Conservation (phyloP, 208 protist genomes). For the Leishmania turanica region DNA sequence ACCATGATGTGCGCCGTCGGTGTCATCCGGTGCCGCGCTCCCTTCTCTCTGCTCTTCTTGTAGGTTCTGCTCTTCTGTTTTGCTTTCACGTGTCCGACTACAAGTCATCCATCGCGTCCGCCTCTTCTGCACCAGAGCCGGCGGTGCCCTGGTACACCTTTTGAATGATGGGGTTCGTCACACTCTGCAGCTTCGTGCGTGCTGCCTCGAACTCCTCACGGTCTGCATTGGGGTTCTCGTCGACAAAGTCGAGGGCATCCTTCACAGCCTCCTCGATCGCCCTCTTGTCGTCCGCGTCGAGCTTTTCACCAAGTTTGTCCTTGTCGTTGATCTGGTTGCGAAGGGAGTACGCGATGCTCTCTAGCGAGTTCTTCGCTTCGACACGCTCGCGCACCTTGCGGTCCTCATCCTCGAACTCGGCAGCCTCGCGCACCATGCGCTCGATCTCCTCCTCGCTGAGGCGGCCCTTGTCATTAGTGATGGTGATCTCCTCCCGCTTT, state of each 20-base stretch:
- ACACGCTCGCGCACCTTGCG: constrained; percentile 77
- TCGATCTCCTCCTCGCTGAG: constrained; percentile 96
- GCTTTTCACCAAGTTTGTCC: constrained; percentile 92
- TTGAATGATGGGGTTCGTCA: constrained; percentile 96
- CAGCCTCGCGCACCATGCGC: constrained; percentile 94
- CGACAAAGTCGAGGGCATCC: constrained; percentile 94
- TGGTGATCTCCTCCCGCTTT: constrained; percentile 96
- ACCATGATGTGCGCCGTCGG: background rate
- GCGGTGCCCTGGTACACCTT: constrained; percentile 75
- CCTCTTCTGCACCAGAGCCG: constrained; percentile 31
- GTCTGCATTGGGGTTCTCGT: constrained; percentile 94
- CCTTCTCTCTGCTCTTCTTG: background rate
- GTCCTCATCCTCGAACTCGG: constrained; percentile 93
- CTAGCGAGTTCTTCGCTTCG: constrained; percentile 93
- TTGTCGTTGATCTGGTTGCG: constrained; percentile 94
- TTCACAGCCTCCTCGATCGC: constrained; percentile 87
- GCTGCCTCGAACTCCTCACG: constrained; percentile 94
- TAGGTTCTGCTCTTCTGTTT: background rate
- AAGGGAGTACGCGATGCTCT: constrained; percentile 96
- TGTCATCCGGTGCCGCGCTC: background rate
- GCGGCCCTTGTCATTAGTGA: constrained; percentile 98
- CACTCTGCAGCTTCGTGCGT: constrained; percentile 92
- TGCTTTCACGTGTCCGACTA: constrained; percentile 28
- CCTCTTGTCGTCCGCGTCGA: constrained; percentile 91
- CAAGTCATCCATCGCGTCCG: constrained; percentile 80